phyloP scores from a whole-genome alignment of 768 basidiomycete genomes.

The Tubosaeta sp. region DNA sequence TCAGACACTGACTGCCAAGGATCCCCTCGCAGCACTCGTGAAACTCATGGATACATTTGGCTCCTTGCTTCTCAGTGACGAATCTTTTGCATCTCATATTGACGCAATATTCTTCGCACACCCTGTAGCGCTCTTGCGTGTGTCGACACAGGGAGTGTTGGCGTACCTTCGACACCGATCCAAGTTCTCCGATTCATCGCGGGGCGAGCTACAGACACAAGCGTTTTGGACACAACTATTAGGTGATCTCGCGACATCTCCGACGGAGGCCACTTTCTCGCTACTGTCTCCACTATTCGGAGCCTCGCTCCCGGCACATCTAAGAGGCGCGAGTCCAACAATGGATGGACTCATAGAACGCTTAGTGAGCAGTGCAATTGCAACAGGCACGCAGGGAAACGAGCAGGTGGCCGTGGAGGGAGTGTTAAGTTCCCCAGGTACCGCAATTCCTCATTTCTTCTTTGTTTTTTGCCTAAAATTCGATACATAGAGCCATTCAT shows the following conservation, averaged over 20 bases:
- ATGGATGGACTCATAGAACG: constrained; percentile 42
- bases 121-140: constrained; percentile 36
- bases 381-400: neutral
- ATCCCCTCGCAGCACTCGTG: constrained; percentile 30
- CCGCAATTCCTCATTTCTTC: neutral
- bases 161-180: constrained; percentile 43
- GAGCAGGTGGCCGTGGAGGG: constrained; percentile 1
- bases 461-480: neutral
- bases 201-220: constrained; percentile 12
- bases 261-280: constrained; percentile 29
- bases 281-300: constrained; percentile 41
- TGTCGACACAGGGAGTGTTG: constrained; percentile 43
- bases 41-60: constrained; percentile 52
- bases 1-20: neutral
- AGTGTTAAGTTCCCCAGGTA: constrained; percentile 21
- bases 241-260: constrained; percentile 32
- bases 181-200: constrained; percentile 2
- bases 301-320: constrained; percentile 39
- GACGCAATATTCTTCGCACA: constrained; percentile 42
- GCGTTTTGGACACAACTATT: constrained; percentile 36
- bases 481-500: constrained; percentile 16
- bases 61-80: constrained; percentile 44
- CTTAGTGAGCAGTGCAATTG: constrained; percentile 9
- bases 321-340: constrained; percentile 41
- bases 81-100: constrained; percentile 36